Conservation (phyloP, 2,329 filamentous ascomycete species). For the Graphiopsis chlorocephala region DNA sequence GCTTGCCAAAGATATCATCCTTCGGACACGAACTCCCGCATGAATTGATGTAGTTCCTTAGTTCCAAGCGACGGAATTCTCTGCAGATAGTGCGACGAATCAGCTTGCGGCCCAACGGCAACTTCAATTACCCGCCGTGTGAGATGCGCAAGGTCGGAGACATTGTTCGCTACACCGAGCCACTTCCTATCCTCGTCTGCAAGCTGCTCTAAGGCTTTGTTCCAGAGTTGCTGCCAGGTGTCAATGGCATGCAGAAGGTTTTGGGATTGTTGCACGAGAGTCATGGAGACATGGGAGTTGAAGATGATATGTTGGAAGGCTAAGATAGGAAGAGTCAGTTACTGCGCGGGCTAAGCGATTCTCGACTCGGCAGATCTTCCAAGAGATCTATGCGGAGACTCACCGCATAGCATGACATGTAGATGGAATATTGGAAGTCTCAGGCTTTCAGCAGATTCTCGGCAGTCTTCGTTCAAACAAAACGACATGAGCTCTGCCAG, state of each 20-base stretch:
- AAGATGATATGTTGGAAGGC: slow-evolving; percentile 10
- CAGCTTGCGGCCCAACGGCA: background rate
- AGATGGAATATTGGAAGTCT: background rate
- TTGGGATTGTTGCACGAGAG: background rate
- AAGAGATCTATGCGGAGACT: background rate
- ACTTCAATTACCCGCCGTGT: background rate
- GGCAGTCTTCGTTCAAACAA: background rate
- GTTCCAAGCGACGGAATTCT: background rate
- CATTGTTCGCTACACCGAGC: slow-evolving; percentile 12
- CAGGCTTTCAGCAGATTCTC: background rate
- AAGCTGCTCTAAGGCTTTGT: background rate
- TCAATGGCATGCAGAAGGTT: background rate
- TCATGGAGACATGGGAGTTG: slow-evolving; percentile 14
- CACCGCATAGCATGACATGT: background rate
- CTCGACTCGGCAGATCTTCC: background rate
- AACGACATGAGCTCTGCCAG: background rate
- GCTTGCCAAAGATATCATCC: background rate
- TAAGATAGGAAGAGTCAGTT: background rate
- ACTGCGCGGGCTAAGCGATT: background rate
- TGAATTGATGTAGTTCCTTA: slow-evolving; percentile 13
- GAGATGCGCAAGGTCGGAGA: background rate
- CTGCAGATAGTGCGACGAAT: slow-evolving; percentile 2
- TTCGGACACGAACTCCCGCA: background rate
- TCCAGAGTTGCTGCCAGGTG: slow-evolving; percentile 1
- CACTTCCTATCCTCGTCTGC: background rate